Percentiles rank a stretch among this genome's conserved stretches.
Conservation (phyloP, 2,329 filamentous ascomycete genomes). For the Phyllosticta citrichinensis region DNA sequence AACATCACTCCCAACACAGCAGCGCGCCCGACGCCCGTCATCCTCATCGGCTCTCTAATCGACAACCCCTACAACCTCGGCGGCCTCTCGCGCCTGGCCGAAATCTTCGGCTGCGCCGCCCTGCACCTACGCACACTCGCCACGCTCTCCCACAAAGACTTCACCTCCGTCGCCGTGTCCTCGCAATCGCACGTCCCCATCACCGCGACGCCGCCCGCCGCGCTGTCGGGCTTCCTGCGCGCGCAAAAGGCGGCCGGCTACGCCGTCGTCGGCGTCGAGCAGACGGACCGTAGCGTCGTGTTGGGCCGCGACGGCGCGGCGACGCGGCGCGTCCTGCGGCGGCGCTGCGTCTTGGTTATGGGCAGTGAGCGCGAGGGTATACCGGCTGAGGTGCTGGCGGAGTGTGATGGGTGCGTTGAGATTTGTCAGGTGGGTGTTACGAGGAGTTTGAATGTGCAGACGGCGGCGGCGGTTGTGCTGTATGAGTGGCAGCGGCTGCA, state of each 20-base stretch:
- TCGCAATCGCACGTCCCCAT: conserved; percentile 42
- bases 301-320: conserved; percentile 26
- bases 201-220: conserved; percentile 22
- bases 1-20: not conserved
- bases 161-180: conserved; percentile 40
- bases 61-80: conserved; percentile 42
- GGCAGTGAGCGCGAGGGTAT: conserved; percentile 44
- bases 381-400: conserved; percentile 35
- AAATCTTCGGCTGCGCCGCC: conserved; percentile 40
- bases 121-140: conserved; percentile 35
- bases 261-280: conserved; percentile 43
- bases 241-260: conserved; percentile 37
- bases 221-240: conserved; percentile 29
- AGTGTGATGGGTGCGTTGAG: conserved; percentile 43
- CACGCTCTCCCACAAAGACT: conserved; percentile 36
- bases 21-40: conserved; percentile 23
- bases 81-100: conserved; percentile 39
- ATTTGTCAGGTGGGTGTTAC: conserved; percentile 43
- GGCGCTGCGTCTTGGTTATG: conserved; percentile 33
- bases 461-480: conserved; percentile 41
- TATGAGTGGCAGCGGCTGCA: conserved; percentile 41
- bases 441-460: conserved; percentile 47
- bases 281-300: conserved; percentile 40
- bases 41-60: conserved; percentile 42
- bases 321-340: not conserved